Percentiles rank a stretch among this genome's conserved stretches.
Conservation (phyloP, 2,329 filamentous ascomycete species). For the Whalleya microplaca region DNA sequence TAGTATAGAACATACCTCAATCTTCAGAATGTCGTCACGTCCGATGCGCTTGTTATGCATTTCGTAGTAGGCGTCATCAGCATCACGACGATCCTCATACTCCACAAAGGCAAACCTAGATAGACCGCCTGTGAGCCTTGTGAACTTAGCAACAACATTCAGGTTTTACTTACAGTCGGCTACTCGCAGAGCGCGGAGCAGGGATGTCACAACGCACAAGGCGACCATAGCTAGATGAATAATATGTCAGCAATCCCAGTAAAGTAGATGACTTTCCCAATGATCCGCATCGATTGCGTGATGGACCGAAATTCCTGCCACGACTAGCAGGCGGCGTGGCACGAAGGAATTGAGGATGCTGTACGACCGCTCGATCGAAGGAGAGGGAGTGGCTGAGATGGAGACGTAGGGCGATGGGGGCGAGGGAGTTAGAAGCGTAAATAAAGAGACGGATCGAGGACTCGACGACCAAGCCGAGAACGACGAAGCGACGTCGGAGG, state of each 20-base stretch:
- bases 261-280: conserved; percentile 36
- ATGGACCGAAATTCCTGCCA: conserved; percentile 38
- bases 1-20: conserved; percentile 71
- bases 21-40: conserved; percentile 93
- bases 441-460: conserved; percentile 45
- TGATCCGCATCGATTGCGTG: conserved; percentile 37
- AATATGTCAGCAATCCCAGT: conserved; percentile 48
- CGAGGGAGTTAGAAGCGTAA: conserved; percentile 36
- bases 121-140: conserved; percentile 34
- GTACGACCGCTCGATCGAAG: conserved; percentile 53
- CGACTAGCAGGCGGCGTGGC: conserved; percentile 42
- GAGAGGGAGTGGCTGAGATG: conserved; percentile 43
- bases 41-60: conserved; percentile 99
- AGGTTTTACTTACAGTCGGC: conserved; percentile 78
- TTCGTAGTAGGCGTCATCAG: conserved; percentile 98
- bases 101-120: conserved; percentile 93
- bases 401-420: conserved; percentile 37
- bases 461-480: conserved; percentile 42
- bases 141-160: conserved; percentile 9
- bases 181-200: conserved; percentile 89
- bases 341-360: conserved; percentile 39
- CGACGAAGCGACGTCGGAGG: conserved; percentile 38
- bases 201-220: conserved; percentile 98
- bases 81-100: conserved; percentile 97
- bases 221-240: conserved; percentile 78